Evolutionary conservation across 2,329 filamentous ascomycete species (phyloP).

Genomic region (Penicillium expansum): DNA sequence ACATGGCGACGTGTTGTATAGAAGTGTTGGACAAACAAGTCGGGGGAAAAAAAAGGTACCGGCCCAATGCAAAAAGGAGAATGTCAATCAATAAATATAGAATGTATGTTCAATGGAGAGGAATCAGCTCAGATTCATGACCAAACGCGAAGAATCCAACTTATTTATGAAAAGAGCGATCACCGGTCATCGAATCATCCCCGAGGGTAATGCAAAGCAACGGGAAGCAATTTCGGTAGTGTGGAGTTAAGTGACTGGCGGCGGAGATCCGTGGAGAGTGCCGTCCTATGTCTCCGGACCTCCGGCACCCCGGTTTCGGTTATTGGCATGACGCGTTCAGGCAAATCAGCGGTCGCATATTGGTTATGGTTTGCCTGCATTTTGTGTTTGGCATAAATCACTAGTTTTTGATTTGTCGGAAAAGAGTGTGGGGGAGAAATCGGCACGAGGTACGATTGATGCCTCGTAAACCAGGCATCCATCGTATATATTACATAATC

Average conservation of each 20-base stretch:
- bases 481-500: no score
- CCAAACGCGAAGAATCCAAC: background rate
- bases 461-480: no score
- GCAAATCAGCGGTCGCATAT: conserved; percentile 10
- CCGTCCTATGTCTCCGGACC: conserved; percentile 19
- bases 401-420: background rate
- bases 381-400: background rate
- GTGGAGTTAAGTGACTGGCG: conserved; percentile 4
- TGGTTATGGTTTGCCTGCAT: background rate
- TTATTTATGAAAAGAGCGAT: conserved; percentile 19
- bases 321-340: conserved; percentile 7
- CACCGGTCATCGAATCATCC: conserved; percentile 3
- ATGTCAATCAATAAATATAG: background rate
- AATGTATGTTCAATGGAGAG: background rate
- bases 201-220: conserved; percentile 20
- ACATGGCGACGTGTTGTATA: conserved; percentile 24
- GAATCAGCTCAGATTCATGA: background rate
- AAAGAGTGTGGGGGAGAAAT: background rate
- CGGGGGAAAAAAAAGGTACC: background rate
- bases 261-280: conserved; percentile 15
- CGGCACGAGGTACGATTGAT: background rate
- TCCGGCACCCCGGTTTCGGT: conserved; percentile 7
- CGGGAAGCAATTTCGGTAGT: conserved; percentile 25
- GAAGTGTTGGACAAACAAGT: background rate
- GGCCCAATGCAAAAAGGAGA: background rate